A percentile compares a stretch with the other conserved stretches of the same genome.
These are phyloP conservation scores for Marasmius sp. DNA, from an alignment of 1,284 basidiomycete genomes.

Conservation along the genomic window DNA sequence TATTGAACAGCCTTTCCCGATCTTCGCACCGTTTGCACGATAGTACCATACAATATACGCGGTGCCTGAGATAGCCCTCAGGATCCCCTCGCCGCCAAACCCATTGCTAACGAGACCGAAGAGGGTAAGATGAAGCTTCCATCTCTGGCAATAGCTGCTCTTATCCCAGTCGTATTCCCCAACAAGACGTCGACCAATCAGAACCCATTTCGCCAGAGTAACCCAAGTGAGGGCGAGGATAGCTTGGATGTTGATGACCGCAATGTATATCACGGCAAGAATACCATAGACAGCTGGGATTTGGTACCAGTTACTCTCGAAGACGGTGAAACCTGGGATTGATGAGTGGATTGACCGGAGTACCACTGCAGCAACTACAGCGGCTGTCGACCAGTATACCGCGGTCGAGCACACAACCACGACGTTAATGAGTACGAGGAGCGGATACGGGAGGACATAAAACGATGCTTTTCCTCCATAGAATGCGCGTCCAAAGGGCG, in stretches of 20 bases:
- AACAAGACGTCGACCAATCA: slow-evolving; percentile 35
- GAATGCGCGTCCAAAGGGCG: slow-evolving; percentile 45
- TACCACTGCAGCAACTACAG: slow-evolving; percentile 36
- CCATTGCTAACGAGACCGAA: slow-evolving; percentile 34
- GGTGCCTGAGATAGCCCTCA: slow-evolving; percentile 35
- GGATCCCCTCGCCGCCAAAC: slow-evolving; percentile 37
- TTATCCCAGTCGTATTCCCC: slow-evolving; percentile 42
- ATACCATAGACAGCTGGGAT: slow-evolving; percentile 34
- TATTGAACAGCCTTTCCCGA: slow-evolving; percentile 39
- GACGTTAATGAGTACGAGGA: slow-evolving; percentile 36
- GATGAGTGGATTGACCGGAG: slow-evolving; percentile 31
- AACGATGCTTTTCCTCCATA: slow-evolving; percentile 40
- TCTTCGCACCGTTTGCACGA: slow-evolving; percentile 38
- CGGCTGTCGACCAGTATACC: slow-evolving; percentile 40
- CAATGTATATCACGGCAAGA: slow-evolving; percentile 34
- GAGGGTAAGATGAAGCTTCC: slow-evolving; percentile 43
- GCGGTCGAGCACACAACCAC: slow-evolving; percentile 31
- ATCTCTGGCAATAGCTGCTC: slow-evolving; percentile 44
- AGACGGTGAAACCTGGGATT: slow-evolving; percentile 27
- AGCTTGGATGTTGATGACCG: slow-evolving; percentile 33
- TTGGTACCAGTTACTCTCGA: slow-evolving; percentile 32
- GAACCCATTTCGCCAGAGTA: slow-evolving; percentile 36
- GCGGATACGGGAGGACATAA: slow-evolving; percentile 39
- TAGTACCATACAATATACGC: slow-evolving; percentile 42
- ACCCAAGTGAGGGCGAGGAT: slow-evolving; percentile 35